Base-by-base conservation (phyloP, 352 stramenopile genomes). In the Globisporangium megalacanthum region DNA sequence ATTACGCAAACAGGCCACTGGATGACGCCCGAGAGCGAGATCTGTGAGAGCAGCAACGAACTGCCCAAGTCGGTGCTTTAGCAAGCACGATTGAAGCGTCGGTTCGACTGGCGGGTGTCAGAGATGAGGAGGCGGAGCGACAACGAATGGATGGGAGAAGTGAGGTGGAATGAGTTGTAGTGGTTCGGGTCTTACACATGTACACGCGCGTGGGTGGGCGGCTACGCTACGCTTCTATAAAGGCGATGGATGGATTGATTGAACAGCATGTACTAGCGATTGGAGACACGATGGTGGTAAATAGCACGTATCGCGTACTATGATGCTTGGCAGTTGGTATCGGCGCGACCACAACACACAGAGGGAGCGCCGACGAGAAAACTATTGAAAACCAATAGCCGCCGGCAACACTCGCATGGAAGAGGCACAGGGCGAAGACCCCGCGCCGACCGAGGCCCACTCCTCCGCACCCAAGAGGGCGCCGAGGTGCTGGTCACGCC, bases 321-420 rank as follows among this genome's bases (percentile, higher is more conserved):
- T 90, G 80, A 90, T 90, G 61, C 77, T 39, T 88, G 66, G 48
- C 57, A 25, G 47, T 75, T 79, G 39, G 33, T 90, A 13, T 90
- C 15, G 77, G 75, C 77, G 66, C 63, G 66, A 69, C 41, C 66
- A 61, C 48, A 62, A 49, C 58, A 62, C 59, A 61, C 31, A 72
- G 56, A 76, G 76, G 80, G 69, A 90, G 74, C 77, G 72, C 62
- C 68, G 59, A 64, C 73, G 72, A 55, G 52, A 65, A 60, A 64
- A 87, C 77, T 73, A 72, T 78, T 86, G 77, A 90, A 73, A 90
- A 90, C 80, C 80, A 86, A 82, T 69, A 73, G 77, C 70, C 74
- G 72, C 70, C 67, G 64, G 60, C 77, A 81, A 85, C 72, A 89
- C 79, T 86, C 75, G 75, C 72, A 89, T 49, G 29, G 29, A 31